phyloP scores from a whole-genome alignment of 2,329 filamentous ascomycete species.

The Aspergillus alliaceus region DNA sequence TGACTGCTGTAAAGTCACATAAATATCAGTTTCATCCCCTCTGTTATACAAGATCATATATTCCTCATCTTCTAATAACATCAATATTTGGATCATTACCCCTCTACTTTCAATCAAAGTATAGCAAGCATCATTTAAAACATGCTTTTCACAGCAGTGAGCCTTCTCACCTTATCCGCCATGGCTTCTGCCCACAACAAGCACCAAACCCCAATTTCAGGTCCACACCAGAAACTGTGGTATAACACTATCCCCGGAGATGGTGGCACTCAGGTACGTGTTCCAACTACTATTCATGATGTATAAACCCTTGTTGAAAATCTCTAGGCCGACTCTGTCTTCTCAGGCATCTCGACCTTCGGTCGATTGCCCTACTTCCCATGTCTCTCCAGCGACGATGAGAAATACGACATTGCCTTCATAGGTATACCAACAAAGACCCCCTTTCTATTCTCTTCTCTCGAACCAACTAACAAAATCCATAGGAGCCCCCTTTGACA shows the following conservation, averaged over 20 bases:
- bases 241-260: slow-evolving; percentile 81
- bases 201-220: slow-evolving; percentile 62
- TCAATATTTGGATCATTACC: too few species aligned
- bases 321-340: slow-evolving; percentile 75
- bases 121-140: background rate
- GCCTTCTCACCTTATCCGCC: slow-evolving; percentile 45
- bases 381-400: slow-evolving; percentile 68
- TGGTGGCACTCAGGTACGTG: slow-evolving; percentile 72
- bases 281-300: background rate
- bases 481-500: slow-evolving; percentile 77
- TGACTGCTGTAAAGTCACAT: background rate
- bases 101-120: background rate
- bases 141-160: slow-evolving; percentile 21
- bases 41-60: background rate
- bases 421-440: slow-evolving; percentile 57
- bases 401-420: slow-evolving; percentile 82
- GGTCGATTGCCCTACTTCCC: slow-evolving; percentile 75
- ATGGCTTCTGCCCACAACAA: slow-evolving; percentile 60
- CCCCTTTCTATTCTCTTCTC: background rate
- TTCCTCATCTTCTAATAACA: too few species aligned
- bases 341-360: slow-evolving; percentile 85
- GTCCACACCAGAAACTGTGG: slow-evolving; percentile 75
- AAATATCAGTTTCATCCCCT: background rate
- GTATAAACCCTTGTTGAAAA: background rate
- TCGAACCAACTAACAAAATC: background rate